These are phyloP conservation scores for Nepenthes gracilis DNA, from an alignment of 148 eudicot species.

Conservation along the genomic window DNA sequence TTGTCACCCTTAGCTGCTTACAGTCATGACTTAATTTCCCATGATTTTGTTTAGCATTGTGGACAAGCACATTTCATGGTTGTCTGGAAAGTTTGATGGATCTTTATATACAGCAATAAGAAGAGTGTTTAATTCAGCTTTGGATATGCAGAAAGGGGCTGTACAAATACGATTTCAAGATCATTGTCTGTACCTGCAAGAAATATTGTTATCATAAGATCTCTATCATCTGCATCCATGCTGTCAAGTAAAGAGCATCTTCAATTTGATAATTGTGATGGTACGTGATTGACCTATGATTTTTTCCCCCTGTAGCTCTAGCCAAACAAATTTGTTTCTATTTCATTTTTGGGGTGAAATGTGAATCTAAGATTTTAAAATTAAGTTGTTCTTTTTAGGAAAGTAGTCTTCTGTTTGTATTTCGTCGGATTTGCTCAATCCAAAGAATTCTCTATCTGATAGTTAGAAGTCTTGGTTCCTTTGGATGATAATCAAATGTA, in stretches of 20 bases:
- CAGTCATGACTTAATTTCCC: too few species aligned
- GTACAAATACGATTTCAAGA: conserved; percentile 39
- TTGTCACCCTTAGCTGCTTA: too few species aligned
- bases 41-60: too few species aligned
- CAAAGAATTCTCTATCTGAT: too few species aligned
- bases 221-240: conserved; percentile 33
- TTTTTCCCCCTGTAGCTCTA: background rate
- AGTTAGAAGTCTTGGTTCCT: too few species aligned
- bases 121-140: background rate
- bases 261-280: conserved; percentile 27
- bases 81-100: too few species aligned
- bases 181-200: conserved; percentile 71
- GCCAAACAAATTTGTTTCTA: background rate
- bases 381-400: too few species aligned
- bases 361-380: background rate
- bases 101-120: too few species aligned
- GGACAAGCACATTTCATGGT: too few species aligned
- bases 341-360: background rate
- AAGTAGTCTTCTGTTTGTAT: too few species aligned
- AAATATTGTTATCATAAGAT: conserved; percentile 65
- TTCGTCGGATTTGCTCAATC: too few species aligned
- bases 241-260: conserved; percentile 19
- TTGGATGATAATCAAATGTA: too few species aligned
- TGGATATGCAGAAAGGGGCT: conserved; percentile 31
- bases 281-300: conserved; percentile 20